Conservation (phyloP, 2,329 filamentous ascomycete genomes). For the Penicillium vulpinum region DNA sequence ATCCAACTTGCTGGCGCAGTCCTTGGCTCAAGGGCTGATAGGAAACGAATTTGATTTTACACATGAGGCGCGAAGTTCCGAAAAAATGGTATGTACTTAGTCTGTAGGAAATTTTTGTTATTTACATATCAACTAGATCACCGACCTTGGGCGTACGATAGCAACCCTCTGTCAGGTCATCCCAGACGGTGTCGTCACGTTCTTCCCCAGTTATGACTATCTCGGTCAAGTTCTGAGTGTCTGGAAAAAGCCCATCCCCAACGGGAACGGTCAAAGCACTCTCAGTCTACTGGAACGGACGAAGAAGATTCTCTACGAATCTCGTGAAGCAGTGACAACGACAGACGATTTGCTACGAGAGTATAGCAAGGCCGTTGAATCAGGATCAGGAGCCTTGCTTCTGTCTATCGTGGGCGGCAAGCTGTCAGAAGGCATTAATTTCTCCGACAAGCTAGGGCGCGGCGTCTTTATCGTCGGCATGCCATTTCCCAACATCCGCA, state of each 20-base stretch:
- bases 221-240: slow-evolving; percentile 68
- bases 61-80: slow-evolving; percentile 72
- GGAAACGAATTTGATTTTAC: slow-evolving; percentile 77
- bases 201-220: slow-evolving; percentile 95
- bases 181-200: slow-evolving; percentile 86
- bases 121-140: slow-evolving; percentile 48
- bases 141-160: slow-evolving; percentile 72
- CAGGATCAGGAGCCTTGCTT: slow-evolving; percentile 69
- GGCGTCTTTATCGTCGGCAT: slow-evolving; percentile 90
- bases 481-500: slow-evolving; percentile 87
- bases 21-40: slow-evolving; percentile 56
- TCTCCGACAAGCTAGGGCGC: slow-evolving; percentile 84
- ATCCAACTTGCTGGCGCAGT: slow-evolving; percentile 76
- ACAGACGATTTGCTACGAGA: slow-evolving; percentile 70
- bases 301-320: slow-evolving; percentile 55
- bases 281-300: slow-evolving; percentile 36
- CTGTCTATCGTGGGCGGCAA: slow-evolving; percentile 92
- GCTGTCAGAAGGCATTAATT: slow-evolving; percentile 97
- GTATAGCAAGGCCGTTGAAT: slow-evolving; percentile 69
- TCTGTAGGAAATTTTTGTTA: background rate
- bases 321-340: slow-evolving; percentile 44
- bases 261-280: slow-evolving; percentile 29
- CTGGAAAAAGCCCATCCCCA: slow-evolving; percentile 55
- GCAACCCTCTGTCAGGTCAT: slow-evolving; percentile 70
- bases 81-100: slow-evolving; percentile 54